Base-by-base conservation (phyloP, 768 basidiomycete species). In the Russula earlei region DNA sequence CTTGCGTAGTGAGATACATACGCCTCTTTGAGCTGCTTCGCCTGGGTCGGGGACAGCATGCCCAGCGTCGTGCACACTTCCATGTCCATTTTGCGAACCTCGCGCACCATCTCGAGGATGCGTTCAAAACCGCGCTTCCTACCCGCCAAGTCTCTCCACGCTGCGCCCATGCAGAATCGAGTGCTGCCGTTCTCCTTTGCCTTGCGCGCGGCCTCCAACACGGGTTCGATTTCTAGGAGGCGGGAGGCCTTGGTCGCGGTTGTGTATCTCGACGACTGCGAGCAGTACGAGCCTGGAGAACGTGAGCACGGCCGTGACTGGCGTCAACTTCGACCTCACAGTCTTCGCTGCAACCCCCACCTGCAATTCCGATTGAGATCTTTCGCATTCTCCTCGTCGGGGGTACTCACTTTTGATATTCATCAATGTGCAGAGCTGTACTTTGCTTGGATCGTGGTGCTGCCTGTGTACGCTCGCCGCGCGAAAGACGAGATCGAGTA, bases 21-120 rank as follows among this genome's bases (percentile, higher is more conserved):
- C 88, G 95, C 95, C 73, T 93, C 84, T 70, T 97, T 98, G 59
- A 99, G 77, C 64, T 85, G 85, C 60, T 75, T 75, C 24, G 95
- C 95, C 71, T 99, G 95, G 56, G 93, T 91, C 22, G 93, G 89
- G 11, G 84, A 82, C 45, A 99, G 77, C 95, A 99, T 98, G 44
- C 95, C 95, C 29, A 99, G 81, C 5, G 95, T 99, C 40, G 95
- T 97, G 75, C 95, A 99, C 24, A 99, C 95, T 72, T 99, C 95
- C 95, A 99, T 96, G 38, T 86, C 94, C 90, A 97, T 93, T 19
- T 81, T 88, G 61, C 94, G 83, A 68, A 91, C 83, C 69, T 90
- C 80, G 34, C 78, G 76, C 55, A 98, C 94, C 93, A 98, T 98
- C 60, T 82, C 75, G 60, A 98, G 73, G 64, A 98, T 97, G 64